Base-by-base conservation (phyloP, 1,139 yeast genomes). In the Saccharomyces hybrid region DNA sequence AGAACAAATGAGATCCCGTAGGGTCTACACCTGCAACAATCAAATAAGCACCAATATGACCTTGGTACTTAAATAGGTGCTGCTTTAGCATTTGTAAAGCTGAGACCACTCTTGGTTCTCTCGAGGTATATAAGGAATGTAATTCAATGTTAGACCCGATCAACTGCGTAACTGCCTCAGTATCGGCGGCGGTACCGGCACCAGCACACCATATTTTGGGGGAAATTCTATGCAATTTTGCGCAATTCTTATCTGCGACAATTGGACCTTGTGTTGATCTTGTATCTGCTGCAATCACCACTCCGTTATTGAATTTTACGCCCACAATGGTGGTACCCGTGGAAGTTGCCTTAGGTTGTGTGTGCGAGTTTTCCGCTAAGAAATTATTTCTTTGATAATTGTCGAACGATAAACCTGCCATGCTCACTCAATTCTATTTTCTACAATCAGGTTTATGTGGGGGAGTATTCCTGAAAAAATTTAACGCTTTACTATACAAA, bases 161-260 rank as follows among this genome's bases (percentile, higher is more conserved):
- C 69, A 93, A 78, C 72, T 89, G 96, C 5, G 99, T 93, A 6
- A 95, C 96, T 0, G 98, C 97, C 70, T 93, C 98, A 9, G 97
- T 93, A 70, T 93, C 99, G n/a, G 99, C 99, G 49, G 99, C 99
- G 20, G 99, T 93, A 71, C 99, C 99, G 3, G 99, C 99, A 65
- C 99, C 99, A 54, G 97, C 97, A 82, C 98, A 93, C 99, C 99
- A 93, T 68, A 93, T 93, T 69, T 80, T 81, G 11, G 99, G 97
- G 2, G 97, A 81, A 64, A 93, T 81, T 65, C 96, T 77, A 74
- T 93, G 99, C 61, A 93, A 78, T 74, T 93, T 93, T 70, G 91
- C 97, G 78, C 98, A 91, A 76, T 93, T 93, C 77, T 93, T 91
- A 75, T 93, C 98, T 14, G 99, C 99, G 38, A 93, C 98, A 64